phyloP scores from a whole-genome alignment of 1,284 basidiomycete species.

The Leccinum subrobustum region DNA sequence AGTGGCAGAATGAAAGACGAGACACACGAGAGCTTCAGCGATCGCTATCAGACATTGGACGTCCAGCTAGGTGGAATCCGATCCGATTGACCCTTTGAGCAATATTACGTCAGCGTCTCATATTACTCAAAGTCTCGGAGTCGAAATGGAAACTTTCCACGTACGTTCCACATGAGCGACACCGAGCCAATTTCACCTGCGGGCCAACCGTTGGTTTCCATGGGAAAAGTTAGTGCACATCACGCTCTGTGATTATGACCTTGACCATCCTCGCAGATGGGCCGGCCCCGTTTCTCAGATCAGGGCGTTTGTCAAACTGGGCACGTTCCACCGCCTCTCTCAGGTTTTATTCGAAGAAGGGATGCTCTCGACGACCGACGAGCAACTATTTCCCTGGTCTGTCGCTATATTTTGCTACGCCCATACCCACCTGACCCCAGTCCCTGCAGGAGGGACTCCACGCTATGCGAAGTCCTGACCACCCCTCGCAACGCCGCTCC shows the following conservation, averaged over 20 bases:
- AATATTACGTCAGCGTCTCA: too few species aligned
- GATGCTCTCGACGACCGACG: constrained; percentile 68
- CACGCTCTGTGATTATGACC: accelerated
- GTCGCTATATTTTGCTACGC: constrained; percentile 11
- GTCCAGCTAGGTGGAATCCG: constrained; percentile 55
- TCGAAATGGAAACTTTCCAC: too few species aligned
- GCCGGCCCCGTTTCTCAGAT: constrained; percentile 67
- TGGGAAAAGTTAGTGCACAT: constrained; percentile 39
- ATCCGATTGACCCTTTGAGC: too few species aligned
- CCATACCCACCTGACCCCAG: constrained; percentile 1
- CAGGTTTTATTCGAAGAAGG: constrained; percentile 65
- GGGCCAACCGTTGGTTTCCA: constrained; percentile 35
- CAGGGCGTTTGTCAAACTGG: constrained; percentile 75
- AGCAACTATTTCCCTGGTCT: constrained; percentile 76
- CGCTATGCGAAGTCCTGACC: constrained; percentile 71
- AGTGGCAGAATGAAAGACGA: too few species aligned
- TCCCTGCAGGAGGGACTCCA: constrained; percentile 68
- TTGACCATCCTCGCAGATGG: constrained; percentile 41
- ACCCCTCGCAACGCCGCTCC: constrained; percentile 68
- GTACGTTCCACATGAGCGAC: constrained; percentile 30
- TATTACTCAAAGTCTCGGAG: too few species aligned
- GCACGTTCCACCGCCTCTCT: constrained; percentile 64
- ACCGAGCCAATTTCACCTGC: constrained; percentile 36
- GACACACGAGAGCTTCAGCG: constrained; percentile 80
- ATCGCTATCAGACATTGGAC: constrained; percentile 76